Base-by-base conservation (phyloP, 805 yeast genomes). In the Saccharomycopsis sp. region DNA sequence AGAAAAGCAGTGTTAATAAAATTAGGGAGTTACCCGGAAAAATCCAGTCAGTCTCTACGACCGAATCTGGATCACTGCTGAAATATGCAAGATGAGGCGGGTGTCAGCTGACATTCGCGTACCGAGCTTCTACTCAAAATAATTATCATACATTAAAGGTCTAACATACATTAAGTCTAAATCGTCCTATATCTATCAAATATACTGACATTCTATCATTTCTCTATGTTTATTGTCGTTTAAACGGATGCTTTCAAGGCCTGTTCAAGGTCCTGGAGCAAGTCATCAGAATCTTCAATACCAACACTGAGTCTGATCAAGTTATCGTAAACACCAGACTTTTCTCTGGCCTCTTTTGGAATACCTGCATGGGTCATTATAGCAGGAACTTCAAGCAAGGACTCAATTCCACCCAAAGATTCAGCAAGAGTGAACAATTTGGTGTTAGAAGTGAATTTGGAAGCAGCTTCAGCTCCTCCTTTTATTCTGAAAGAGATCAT, bases 291-390 rank as follows among this genome's bases (percentile, higher is more conserved):
- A 66, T 87, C 96, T 75, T 89, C 97, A 62, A 89, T 86, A 73
- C 97, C 97, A 54, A 89, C 91, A 64, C 90, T 83, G 57, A 89
- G 77, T 77, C 97, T 84, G 66, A 89, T 78, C 72, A 89, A 79
- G 73, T 88, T 90, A 68, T 88, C 96, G 66, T 69, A 87, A 53
- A 89, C 94, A 63, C 96, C 96, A 60, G 83, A 79, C 56, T 83
- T 80, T 73, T 86, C 93, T 74, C 96, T 83, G 67, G 82, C 85
- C 56, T 77, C 88, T 70, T 78, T 77, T 68, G 94, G 90, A 71
- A 89, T 89, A 70, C 96, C 96, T 58, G 93, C 94, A 68, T 89
- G 96, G 66, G 96, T 89, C 96, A 89, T 89, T 59, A 84, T 82
- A 53, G 96, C 94, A 49, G 96, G 97, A 54, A 89, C 92, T 74